Conservation (phyloP, 345 rosid species). For the Bruguiera parviflora region DNA sequence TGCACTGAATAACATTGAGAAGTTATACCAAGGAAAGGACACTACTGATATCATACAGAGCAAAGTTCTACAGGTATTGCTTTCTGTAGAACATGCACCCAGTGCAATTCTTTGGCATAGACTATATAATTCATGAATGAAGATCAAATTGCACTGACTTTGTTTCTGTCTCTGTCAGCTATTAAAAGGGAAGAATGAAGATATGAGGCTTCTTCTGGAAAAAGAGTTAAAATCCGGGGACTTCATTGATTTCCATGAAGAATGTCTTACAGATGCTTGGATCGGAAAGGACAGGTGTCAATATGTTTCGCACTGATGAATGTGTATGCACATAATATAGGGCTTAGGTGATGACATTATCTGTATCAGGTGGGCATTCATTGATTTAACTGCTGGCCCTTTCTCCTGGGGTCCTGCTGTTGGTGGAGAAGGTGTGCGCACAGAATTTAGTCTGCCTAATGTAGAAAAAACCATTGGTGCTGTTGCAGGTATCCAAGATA, state of each 20-base stretch:
- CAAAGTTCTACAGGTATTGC: constrained; percentile 70
- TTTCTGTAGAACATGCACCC: constrained; percentile 5
- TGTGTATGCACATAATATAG: not conserved
- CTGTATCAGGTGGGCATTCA: constrained; percentile 84
- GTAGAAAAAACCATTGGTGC: constrained; percentile 94
- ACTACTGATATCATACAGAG: constrained; percentile 61
- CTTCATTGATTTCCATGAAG: constrained; percentile 61
- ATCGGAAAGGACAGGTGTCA: constrained; percentile 85
- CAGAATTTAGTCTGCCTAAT: constrained; percentile 82
- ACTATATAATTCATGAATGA: not conserved
- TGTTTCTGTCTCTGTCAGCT: constrained; percentile 29
- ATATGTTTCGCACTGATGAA: constrained; percentile 24
- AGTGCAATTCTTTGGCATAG: not conserved
- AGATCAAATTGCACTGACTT: too few relatives aligned
- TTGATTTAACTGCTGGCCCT: constrained; percentile 93
- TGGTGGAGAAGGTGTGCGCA: constrained; percentile 99
- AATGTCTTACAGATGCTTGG: constrained; percentile 95
- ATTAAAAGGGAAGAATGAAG: constrained; percentile 65
- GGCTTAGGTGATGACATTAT: not conserved
- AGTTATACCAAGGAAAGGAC: constrained; percentile 60
- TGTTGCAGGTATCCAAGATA: constrained; percentile 61
- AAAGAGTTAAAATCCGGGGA: constrained; percentile 70
- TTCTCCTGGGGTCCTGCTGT: constrained; percentile 99
- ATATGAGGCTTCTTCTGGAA: constrained; percentile 56
- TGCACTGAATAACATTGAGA: constrained; percentile 69